Conservation (phyloP, 2,329 filamentous ascomycete species). For the Trichocomaceae sp. region DNA sequence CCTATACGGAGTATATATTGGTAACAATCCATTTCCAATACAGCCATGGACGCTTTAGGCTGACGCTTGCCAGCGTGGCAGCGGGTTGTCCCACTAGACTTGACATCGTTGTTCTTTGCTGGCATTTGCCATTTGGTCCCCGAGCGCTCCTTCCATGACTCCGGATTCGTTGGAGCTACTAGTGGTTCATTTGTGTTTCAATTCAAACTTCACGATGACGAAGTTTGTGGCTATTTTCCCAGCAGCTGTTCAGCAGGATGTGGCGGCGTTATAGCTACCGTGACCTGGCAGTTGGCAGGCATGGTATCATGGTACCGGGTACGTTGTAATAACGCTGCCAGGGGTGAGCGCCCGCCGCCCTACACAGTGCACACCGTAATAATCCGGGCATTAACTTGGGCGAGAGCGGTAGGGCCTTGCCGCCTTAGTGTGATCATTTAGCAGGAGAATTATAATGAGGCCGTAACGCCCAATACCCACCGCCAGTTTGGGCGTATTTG, state of each 20-base stretch:
- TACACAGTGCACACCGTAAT: not conserved
- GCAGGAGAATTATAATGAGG: not conserved
- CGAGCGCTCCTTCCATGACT: not conserved
- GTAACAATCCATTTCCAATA: conserved; percentile 12
- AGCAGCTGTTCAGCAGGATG: not conserved
- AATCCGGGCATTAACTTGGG: not conserved
- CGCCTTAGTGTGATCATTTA: not conserved
- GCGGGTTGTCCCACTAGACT: conserved; percentile 13
- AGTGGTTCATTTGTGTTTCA: not conserved
- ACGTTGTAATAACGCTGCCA: not conserved
- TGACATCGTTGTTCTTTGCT: not conserved
- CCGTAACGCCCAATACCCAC: conserved; percentile 12
- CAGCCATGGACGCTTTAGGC: conserved; percentile 18
- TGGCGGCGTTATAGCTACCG: not conserved
- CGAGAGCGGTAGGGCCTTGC: not conserved
- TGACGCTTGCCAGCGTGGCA: conserved; percentile 28
- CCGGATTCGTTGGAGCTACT: conserved; percentile 2
- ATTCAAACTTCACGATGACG: not conserved
- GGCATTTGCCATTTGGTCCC: not conserved
- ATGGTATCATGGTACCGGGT: not conserved
- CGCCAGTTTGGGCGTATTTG: conserved; percentile 12
- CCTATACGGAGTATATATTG: conserved; percentile 2
- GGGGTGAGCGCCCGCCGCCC: not conserved
- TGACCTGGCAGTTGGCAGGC: not conserved
- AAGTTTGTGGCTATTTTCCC: conserved; percentile 3